A percentile compares a stretch with the other conserved stretches of the same genome.
phyloP scores from a whole-genome alignment of 2,329 filamentous ascomycete species.

The Fusarium caatingaense region DNA sequence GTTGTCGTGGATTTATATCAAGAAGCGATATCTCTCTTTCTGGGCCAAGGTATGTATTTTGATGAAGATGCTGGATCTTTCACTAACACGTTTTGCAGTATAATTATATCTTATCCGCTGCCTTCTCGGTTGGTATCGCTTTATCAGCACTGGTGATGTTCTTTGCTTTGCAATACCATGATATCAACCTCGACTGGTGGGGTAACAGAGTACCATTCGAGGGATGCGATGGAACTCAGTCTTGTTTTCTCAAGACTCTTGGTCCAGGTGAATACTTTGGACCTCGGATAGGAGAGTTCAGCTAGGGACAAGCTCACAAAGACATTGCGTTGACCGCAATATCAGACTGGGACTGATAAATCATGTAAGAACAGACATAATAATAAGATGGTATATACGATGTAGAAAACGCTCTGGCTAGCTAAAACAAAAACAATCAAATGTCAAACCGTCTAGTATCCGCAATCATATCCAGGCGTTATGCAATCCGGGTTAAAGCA shows the following conservation, averaged over 20 bases:
- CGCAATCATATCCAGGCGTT: slow-evolving; percentile 16
- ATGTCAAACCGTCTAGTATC: slow-evolving; percentile 9
- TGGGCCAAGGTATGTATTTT: slow-evolving; percentile 64
- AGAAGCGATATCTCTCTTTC: slow-evolving; percentile 57
- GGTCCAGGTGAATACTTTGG: slow-evolving; percentile 49
- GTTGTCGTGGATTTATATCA: slow-evolving; percentile 61
- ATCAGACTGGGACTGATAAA: not conserved
- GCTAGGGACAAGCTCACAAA: not conserved
- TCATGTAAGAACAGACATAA: not conserved
- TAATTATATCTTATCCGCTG: slow-evolving; percentile 61
- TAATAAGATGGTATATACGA: slow-evolving; percentile 15
- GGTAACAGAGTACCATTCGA: slow-evolving; percentile 51
- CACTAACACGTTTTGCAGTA: no score
- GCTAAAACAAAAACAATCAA: not conserved
- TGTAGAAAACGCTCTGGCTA: slow-evolving; percentile 9
- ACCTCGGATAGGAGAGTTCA: slow-evolving; percentile 40
- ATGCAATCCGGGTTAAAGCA: slow-evolving; percentile 37
- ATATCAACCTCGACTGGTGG: slow-evolving; percentile 58
- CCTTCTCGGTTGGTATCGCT: slow-evolving; percentile 58
- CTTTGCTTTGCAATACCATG: slow-evolving; percentile 58
- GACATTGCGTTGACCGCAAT: not conserved
- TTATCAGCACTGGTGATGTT: slow-evolving; percentile 61
- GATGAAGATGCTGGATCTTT: no score
- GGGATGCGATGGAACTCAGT: slow-evolving; percentile 45
- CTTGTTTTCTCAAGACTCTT: slow-evolving; percentile 42